Evolutionary conservation across 768 basidiomycete genomes (phyloP).

Genomic region (Paxillus rubicundulus): DNA sequence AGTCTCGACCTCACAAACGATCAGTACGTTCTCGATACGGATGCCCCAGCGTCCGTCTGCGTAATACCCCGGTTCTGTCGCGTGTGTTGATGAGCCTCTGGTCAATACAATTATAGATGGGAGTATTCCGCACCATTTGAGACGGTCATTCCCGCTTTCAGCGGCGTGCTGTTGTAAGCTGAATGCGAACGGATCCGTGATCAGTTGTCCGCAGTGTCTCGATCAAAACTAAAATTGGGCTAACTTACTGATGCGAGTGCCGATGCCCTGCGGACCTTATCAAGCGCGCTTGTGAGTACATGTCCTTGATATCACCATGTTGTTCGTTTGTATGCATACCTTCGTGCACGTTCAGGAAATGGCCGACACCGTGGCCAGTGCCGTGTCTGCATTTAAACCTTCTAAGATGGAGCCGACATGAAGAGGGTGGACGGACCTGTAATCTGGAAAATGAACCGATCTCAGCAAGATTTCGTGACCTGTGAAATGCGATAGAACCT

Average conservation of each 20-base stretch:
- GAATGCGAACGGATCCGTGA: background rate
- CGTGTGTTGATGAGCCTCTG: background rate
- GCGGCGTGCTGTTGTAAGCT: conserved; percentile 66
- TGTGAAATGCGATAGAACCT: conserved; percentile 15
- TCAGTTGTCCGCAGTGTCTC: background rate
- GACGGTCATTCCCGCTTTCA: conserved; percentile 86
- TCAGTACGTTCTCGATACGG: conserved; percentile 86
- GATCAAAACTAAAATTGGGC: no score
- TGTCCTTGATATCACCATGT: background rate
- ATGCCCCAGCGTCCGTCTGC: conserved; percentile 88
- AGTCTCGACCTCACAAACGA: conserved; percentile 70
- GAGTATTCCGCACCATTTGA: conserved; percentile 58
- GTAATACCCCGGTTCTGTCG: conserved; percentile 84
- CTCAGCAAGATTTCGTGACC: background rate
- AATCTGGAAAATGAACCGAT: conserved; percentile 40
- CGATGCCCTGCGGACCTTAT: conserved; percentile 56
- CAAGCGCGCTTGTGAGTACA: conserved; percentile 4
- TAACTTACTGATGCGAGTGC: conserved; percentile 37
- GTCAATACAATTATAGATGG: no score
- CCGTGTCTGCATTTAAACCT: conserved; percentile 58
- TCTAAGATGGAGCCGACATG: background rate
- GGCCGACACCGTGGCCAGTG: conserved; percentile 93
- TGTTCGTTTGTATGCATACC: conserved; percentile 22
- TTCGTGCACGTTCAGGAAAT: conserved; percentile 95
- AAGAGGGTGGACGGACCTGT: conserved; percentile 40